phyloP scores from a whole-genome alignment of 2,329 filamentous ascomycete species.

The Aspergillus luchuensis region DNA sequence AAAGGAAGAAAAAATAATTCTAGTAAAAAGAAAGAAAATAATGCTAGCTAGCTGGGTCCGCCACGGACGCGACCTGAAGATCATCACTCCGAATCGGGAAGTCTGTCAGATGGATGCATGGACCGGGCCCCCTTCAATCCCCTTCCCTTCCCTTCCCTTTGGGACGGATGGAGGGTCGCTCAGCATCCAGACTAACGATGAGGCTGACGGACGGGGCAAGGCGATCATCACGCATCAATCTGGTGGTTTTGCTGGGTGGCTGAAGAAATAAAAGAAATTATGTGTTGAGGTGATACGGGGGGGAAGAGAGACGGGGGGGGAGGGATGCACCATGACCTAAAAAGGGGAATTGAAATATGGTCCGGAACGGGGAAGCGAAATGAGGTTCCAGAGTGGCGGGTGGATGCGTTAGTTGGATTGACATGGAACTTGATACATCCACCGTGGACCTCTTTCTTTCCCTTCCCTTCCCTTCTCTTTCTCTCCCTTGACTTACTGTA shows the following conservation, averaged over 20 bases:
- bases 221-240: not conserved
- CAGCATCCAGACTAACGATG: not conserved
- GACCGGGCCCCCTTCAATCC: not conserved
- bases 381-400: constrained; percentile 19
- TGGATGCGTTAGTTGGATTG: constrained; percentile 16
- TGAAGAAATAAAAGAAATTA: not conserved
- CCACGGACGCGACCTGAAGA: constrained; percentile 5
- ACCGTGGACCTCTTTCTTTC: not conserved
- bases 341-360: constrained; percentile 5
- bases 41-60: not conserved
- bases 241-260: not conserved
- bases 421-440: not conserved
- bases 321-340: not conserved
- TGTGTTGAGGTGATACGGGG: not conserved
- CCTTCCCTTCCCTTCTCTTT: no score
- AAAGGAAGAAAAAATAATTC: not conserved
- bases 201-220: not conserved
- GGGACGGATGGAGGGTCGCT: not conserved
- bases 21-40: no score
- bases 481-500: no score
- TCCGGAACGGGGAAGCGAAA: constrained; percentile 13
- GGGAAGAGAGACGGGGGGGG: no score
- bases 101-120: not conserved
- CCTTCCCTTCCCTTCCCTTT: no score
- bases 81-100: constrained; percentile 1